Conservation (phyloP, 768 basidiomycete species). For the Termitomyces sp. region DNA sequence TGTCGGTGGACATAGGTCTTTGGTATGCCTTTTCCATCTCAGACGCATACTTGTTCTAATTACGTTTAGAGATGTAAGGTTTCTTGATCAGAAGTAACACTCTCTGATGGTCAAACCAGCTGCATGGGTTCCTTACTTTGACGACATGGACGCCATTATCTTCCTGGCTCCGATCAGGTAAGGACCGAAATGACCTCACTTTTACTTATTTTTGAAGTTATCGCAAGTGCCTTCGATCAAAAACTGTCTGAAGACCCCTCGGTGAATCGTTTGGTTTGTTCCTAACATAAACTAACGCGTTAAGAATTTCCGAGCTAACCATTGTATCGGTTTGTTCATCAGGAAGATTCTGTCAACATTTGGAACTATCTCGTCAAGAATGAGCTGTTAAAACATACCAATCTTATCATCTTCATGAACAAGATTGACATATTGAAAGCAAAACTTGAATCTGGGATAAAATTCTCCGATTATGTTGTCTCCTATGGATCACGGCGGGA, state of each 20-base stretch:
- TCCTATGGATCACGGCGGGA: conserved; percentile 58
- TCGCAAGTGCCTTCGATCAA: conserved; percentile 57
- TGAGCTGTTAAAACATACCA: conserved; percentile 63
- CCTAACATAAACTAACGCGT: not conserved
- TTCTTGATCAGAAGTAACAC: not conserved
- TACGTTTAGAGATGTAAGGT: conserved; percentile 13
- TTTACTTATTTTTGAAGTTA: not conserved
- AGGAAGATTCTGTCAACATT: conserved; percentile 75
- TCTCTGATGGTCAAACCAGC: conserved; percentile 25
- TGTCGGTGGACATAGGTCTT: conserved; percentile 62
- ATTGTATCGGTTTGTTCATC: not conserved
- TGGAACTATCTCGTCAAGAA: conserved; percentile 75
- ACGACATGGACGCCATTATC: conserved; percentile 70
- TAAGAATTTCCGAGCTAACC: not conserved
- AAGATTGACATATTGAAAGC: conserved; percentile 71
- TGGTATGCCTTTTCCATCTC: conserved; percentile 36
- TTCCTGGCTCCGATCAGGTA: conserved; percentile 64
- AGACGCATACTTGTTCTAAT: not conserved
- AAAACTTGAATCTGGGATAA: conserved; percentile 62
- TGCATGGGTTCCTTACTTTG: conserved; percentile 57
- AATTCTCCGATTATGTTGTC: conserved; percentile 62
- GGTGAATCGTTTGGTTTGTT: conserved; percentile 53
- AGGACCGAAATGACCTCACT: not conserved
- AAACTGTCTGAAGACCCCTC: conserved; percentile 59
- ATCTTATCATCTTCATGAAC: conserved; percentile 77